Conservation (phyloP, 768 basidiomycete species). For the Gyrodon lividus region DNA sequence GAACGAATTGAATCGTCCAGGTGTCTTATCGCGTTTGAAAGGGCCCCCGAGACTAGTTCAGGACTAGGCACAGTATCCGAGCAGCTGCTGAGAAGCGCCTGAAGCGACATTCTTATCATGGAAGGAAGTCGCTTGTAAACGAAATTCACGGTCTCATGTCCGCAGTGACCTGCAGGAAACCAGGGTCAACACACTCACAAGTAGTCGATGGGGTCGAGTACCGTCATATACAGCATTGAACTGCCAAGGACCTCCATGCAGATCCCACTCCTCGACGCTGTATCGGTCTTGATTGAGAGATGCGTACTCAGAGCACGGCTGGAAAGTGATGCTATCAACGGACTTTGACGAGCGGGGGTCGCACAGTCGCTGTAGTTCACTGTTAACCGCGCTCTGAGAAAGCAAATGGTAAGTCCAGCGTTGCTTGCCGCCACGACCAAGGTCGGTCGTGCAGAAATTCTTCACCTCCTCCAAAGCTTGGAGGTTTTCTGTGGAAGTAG, state of each 20-base stretch:
- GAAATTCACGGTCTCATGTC: conserved; percentile 47
- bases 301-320: conserved; percentile 39
- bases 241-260: conserved; percentile 41
- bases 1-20: conserved; percentile 45
- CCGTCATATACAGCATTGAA: conserved; percentile 50
- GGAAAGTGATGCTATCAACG: conserved; percentile 43
- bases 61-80: conserved; percentile 23
- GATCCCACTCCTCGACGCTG: conserved; percentile 39
- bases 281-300: conserved; percentile 43
- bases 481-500: conserved; percentile 46
- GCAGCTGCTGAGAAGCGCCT: conserved; percentile 30
- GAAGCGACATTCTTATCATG: conserved; percentile 40
- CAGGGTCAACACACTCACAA: conserved; percentile 28
- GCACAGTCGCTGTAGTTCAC: conserved; percentile 40
- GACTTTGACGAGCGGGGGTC: conserved; percentile 32
- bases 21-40: conserved; percentile 37
- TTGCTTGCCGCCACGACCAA: conserved; percentile 49
- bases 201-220: conserved; percentile 29
- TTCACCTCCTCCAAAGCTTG: conserved; percentile 53
- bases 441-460: conserved; percentile 51
- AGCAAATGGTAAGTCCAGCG: conserved; percentile 56
- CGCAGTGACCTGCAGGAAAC: conserved; percentile 42
- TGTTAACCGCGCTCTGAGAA: conserved; percentile 37
- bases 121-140: conserved; percentile 40
- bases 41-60: conserved; percentile 37